Evolutionary conservation across 495 filamentous ascomycete species (phyloP).

Genomic region (Bryoglossum gracile): DNA sequence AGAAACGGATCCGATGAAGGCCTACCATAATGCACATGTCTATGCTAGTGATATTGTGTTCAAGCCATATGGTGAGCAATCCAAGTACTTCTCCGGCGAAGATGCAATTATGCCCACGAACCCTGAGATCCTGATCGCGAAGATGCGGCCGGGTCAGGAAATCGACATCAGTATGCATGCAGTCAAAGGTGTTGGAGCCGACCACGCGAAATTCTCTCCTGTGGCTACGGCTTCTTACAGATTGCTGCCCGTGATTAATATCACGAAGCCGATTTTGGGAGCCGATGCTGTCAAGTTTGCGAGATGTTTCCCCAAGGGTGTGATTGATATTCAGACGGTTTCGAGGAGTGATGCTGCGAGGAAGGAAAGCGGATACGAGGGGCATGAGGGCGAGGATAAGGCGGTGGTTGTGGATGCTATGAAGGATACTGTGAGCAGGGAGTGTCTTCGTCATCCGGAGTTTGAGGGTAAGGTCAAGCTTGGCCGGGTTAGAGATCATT

Average conservation of each 20-base stretch:
- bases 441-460: slow-evolving; percentile 85
- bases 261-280: slow-evolving; percentile 73
- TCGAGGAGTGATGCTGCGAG: slow-evolving; percentile 55
- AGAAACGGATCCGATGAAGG: slow-evolving; percentile 71
- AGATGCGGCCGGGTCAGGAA: slow-evolving; percentile 84
- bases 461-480: slow-evolving; percentile 94
- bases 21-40: slow-evolving; percentile 78
- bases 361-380: slow-evolving; percentile 60
- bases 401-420: slow-evolving; percentile 78
- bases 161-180: slow-evolving; percentile 80
- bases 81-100: slow-evolving; percentile 55
- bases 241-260: slow-evolving; percentile 78
- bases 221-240: slow-evolving; percentile 93
- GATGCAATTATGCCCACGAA: slow-evolving; percentile 67
- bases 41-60: slow-evolving; percentile 80
- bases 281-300: slow-evolving; percentile 82
- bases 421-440: slow-evolving; percentile 88
- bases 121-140: slow-evolving; percentile 90
- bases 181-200: slow-evolving; percentile 86
- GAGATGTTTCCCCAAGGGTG: slow-evolving; percentile 82
- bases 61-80: slow-evolving; percentile 66
- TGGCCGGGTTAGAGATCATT: slow-evolving; percentile 84
- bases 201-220: slow-evolving; percentile 97
- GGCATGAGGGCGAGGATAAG: slow-evolving; percentile 66
- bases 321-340: slow-evolving; percentile 72